phyloP scores from a whole-genome alignment of 257 asterid genomes.

The Ballota nigra region DNA sequence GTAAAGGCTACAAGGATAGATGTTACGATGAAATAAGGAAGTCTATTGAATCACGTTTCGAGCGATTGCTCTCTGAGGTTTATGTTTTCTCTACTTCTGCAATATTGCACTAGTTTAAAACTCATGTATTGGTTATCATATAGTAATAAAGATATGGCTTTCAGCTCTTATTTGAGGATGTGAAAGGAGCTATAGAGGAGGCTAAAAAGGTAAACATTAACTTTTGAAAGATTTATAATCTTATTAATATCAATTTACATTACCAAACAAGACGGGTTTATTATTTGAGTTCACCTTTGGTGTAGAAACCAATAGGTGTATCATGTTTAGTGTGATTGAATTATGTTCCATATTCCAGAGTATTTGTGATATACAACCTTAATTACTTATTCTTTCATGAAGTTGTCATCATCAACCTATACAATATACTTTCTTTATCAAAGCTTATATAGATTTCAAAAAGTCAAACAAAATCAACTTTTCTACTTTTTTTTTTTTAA shows the following conservation, averaged over 20 bases:
- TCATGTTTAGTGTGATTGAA: too few species aligned
- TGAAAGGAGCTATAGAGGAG: slow-evolving; percentile 91
- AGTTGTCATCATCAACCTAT: too few species aligned
- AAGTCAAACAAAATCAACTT: too few species aligned
- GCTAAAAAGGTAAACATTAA: slow-evolving; percentile 68
- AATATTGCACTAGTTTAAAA: slow-evolving; percentile 8
- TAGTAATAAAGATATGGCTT: slow-evolving; percentile 22
- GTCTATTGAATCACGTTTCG: slow-evolving; percentile 87
- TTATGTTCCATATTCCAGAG: too few species aligned
- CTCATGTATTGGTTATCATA: slow-evolving; percentile 16
- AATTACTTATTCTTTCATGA: too few species aligned
- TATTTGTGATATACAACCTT: too few species aligned
- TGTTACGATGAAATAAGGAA: slow-evolving; percentile 86
- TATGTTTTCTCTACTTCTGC: slow-evolving; percentile 20
- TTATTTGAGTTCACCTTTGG: too few species aligned
- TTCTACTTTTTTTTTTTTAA: too few species aligned
- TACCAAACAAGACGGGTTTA: too few species aligned
- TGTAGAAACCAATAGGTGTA: too few species aligned
- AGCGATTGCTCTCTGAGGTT: slow-evolving; percentile 79
- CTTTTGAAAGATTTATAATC: slow-evolving; percentile 17
- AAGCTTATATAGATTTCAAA: not conserved
- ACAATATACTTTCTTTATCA: not conserved
- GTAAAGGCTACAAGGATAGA: slow-evolving; percentile 94
- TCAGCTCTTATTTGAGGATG: slow-evolving; percentile 67
- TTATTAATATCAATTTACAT: not conserved